Evolutionary conservation across 2,329 filamentous ascomycete genomes (phyloP).

Genomic region (Endocalyx cinctus): DNA sequence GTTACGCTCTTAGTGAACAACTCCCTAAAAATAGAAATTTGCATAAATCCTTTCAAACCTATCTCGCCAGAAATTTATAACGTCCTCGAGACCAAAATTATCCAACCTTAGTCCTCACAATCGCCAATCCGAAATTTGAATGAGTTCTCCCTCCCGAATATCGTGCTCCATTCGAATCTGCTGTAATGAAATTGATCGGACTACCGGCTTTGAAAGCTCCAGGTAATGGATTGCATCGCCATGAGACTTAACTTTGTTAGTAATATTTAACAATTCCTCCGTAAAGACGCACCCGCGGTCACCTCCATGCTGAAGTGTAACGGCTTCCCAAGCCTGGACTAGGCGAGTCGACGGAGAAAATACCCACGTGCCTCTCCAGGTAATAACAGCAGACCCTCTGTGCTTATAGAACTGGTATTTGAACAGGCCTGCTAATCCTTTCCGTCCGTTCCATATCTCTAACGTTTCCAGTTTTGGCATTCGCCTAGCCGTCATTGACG

Average conservation of each 20-base stretch:
- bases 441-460: constrained; percentile 31
- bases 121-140: too few relatives aligned
- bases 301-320: constrained; percentile 13
- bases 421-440: constrained; percentile 27
- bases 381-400: constrained; percentile 15
- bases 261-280: constrained; percentile 22
- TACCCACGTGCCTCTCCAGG: constrained; percentile 25
- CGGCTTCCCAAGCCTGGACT: constrained; percentile 25
- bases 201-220: constrained; percentile 22
- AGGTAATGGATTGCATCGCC: constrained; percentile 27
- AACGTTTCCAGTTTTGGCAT: constrained; percentile 29
- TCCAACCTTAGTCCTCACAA: too few relatives aligned
- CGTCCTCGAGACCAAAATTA: too few relatives aligned
- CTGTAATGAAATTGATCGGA: constrained; percentile 29
- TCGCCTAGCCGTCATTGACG: constrained; percentile 20
- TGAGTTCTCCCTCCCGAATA: constrained; percentile 17
- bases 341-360: constrained; percentile 18
- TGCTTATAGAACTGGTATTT: constrained; percentile 16
- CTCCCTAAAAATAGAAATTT: too few relatives aligned
- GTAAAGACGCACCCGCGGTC: constrained; percentile 14
- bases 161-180: constrained; percentile 27
- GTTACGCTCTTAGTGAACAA: too few relatives aligned
- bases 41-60: too few relatives aligned
- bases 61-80: too few relatives aligned
- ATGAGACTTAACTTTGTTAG: constrained; percentile 25